A percentile compares a stretch with the other conserved stretches of the same genome.
Conservation (phyloP, 2,329 filamentous ascomycete genomes). For the Exophiala oligosperma region DNA sequence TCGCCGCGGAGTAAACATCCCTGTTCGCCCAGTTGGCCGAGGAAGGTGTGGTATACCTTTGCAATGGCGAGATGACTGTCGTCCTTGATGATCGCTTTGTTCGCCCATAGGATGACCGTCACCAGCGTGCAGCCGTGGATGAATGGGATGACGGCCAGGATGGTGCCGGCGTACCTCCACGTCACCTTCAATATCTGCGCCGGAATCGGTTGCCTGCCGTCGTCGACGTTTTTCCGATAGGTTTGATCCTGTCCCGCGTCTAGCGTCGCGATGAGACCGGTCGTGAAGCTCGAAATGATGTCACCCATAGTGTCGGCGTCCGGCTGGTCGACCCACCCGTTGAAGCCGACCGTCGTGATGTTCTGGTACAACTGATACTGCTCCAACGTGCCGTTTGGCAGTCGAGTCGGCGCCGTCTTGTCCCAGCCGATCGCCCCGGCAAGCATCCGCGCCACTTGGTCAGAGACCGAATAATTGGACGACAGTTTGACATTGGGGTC, state of each 20-base stretch:
- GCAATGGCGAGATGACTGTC: constrained; percentile 27
- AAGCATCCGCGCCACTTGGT: constrained; percentile 20
- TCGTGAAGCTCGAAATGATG: constrained; percentile 20
- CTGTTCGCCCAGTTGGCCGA: constrained; percentile 17
- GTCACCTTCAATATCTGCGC: constrained; percentile 85
- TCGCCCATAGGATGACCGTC: constrained; percentile 25
- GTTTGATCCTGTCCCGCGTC: background rate
- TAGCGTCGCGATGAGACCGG: constrained; percentile 19
- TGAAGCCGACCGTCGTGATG: constrained; percentile 11
- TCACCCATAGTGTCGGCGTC: constrained; percentile 11
- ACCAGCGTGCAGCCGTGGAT: constrained; percentile 24
- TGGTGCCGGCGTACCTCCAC: constrained; percentile 21
- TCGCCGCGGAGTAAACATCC: constrained; percentile 27
- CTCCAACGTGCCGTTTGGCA: constrained; percentile 1
- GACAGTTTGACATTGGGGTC: constrained; percentile 2
- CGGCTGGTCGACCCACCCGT: background rate
- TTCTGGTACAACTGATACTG: constrained; percentile 21
- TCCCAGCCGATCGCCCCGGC: constrained; percentile 25
- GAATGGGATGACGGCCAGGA: constrained; percentile 23
- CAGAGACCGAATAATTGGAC: constrained; percentile 10
- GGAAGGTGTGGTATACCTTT: constrained; percentile 21
- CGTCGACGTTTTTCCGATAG: constrained; percentile 61
- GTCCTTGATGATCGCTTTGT: constrained; percentile 29
- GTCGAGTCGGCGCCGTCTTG: constrained; percentile 8
- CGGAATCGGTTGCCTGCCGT: constrained; percentile 84